These are phyloP conservation scores for Ogataea populi-albae DNA, from an alignment of 805 yeast species.

Conservation along the genomic window DNA sequence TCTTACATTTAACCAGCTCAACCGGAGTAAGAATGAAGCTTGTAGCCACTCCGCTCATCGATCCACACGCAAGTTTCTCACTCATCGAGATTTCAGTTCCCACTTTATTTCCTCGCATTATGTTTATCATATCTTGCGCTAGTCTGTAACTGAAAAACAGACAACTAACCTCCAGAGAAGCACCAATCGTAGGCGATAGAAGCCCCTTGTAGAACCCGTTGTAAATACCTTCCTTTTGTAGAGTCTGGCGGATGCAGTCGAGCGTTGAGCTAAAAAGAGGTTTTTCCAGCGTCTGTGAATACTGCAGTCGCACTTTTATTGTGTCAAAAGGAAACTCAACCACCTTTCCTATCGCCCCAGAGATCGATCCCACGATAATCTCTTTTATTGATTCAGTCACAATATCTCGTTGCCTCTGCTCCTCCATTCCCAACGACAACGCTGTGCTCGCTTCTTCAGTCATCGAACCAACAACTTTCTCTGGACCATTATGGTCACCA, in stretches of 20 bases:
- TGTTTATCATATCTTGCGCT: slow-evolving; percentile 38
- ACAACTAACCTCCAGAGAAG: slow-evolving; percentile 84
- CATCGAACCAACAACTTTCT: no score
- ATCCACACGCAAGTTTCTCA: slow-evolving; percentile 62
- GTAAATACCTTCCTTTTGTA: slow-evolving; percentile 62
- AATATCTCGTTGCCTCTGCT: no score
- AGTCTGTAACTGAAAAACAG: slow-evolving; percentile 65
- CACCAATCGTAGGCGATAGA: slow-evolving; percentile 80
- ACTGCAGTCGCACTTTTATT: slow-evolving; percentile 78
- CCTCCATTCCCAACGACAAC: no score
- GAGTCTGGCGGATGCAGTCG: slow-evolving; percentile 63
- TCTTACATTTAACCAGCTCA: slow-evolving; percentile 83
- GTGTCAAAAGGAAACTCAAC: slow-evolving; percentile 94
- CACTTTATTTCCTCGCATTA: slow-evolving; percentile 20
- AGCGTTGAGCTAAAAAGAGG: slow-evolving; percentile 56
- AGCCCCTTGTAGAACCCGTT: slow-evolving; percentile 78
- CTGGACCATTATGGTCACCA: no score
- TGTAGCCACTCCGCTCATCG: slow-evolving; percentile 76
- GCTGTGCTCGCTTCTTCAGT: no score
- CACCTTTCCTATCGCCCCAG: slow-evolving; percentile 82
- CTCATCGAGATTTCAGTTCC: slow-evolving; percentile 20
- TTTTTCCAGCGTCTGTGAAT: slow-evolving; percentile 56
- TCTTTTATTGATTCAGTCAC: slow-evolving; percentile 36
- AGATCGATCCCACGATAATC: slow-evolving; percentile 47
- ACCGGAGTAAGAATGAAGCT: slow-evolving; percentile 86